These are phyloP conservation scores for Mercurialis annua DNA, from an alignment of 345 rosid species.

Conservation along the genomic window DNA sequence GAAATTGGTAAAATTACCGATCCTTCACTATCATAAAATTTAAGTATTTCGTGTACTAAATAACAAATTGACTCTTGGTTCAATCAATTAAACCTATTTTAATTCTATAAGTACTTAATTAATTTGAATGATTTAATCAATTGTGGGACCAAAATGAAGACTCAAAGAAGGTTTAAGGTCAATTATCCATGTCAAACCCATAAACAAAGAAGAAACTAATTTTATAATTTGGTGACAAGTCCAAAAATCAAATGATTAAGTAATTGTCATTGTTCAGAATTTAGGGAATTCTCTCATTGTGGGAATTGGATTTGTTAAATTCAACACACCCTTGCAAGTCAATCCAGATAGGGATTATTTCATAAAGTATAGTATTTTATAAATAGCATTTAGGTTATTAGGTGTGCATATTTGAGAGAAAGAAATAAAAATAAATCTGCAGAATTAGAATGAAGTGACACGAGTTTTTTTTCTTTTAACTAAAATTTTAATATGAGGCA, in stretches of 20 bases:
- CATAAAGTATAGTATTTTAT: not conserved
- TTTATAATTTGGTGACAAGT: slow-evolving; percentile 20
- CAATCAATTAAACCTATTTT: slow-evolving; percentile 4
- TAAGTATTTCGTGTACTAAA: too few relatives aligned
- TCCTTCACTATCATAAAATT: too few relatives aligned
- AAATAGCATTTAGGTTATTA: not conserved
- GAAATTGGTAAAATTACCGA: too few relatives aligned
- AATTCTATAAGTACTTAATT: not conserved
- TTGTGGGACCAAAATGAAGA: slow-evolving; percentile 17
- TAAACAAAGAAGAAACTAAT: slow-evolving; percentile 9
- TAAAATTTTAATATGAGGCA: too few relatives aligned
- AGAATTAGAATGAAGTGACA: too few relatives aligned
- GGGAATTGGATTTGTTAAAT: slow-evolving; percentile 8
- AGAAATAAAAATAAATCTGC: not conserved
- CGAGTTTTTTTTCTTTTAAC: too few relatives aligned
- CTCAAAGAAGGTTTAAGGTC: slow-evolving; percentile 7
- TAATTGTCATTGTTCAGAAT: slow-evolving; percentile 24
- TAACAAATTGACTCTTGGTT: slow-evolving; percentile 17
- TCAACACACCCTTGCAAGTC: slow-evolving; percentile 19
- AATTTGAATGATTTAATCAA: not conserved
- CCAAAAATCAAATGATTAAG: slow-evolving; percentile 24
- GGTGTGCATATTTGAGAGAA: not conserved
- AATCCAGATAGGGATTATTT: slow-evolving; percentile 28
- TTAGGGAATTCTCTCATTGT: slow-evolving; percentile 8
- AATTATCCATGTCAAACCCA: slow-evolving; percentile 42